These are phyloP conservation scores for Monosporozyma unispora DNA, from an alignment of 805 yeast species.

Conservation along the genomic window DNA sequence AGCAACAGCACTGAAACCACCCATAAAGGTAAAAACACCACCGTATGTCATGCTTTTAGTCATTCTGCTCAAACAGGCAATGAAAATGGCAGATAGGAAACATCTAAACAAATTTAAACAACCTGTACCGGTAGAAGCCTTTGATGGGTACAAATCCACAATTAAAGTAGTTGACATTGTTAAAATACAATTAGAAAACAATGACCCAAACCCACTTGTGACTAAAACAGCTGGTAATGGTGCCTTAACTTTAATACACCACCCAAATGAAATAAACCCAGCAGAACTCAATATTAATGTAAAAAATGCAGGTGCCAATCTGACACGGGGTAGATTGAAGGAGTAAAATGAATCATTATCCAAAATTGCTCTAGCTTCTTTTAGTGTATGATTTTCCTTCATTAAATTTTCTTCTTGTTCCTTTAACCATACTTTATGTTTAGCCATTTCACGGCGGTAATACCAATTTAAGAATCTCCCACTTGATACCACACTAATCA, in stretches of 20 bases:
- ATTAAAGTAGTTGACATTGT: constrained; percentile 55
- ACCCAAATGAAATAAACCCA: constrained; percentile 51
- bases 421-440: constrained; percentile 18
- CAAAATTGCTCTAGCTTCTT: constrained; percentile 14
- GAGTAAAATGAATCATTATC: constrained; percentile 26
- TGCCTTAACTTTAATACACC: constrained; percentile 51
- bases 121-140: constrained; percentile 67
- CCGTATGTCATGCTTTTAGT: constrained; percentile 49
- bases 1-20: constrained; percentile 33
- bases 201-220: constrained; percentile 47
- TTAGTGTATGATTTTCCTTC: constrained; percentile 13
- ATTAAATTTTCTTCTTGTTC: constrained; percentile 11
- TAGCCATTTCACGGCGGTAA: constrained; percentile 21
- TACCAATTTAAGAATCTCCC: constrained; percentile 50
- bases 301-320: constrained; percentile 40
- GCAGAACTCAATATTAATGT: constrained; percentile 36
- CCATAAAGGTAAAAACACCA: constrained; percentile 69
- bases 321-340: constrained; percentile 47
- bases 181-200: constrained; percentile 49
- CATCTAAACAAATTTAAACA: constrained; percentile 68
- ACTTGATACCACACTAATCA: constrained; percentile 47
- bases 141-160: constrained; percentile 67
- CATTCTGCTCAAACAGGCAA: constrained; percentile 62
- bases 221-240: constrained; percentile 50
- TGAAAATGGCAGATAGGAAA: constrained; percentile 57